Evolutionary conservation across 257 asterid genomes (phyloP).

Genomic region (Rhazya stricta): DNA sequence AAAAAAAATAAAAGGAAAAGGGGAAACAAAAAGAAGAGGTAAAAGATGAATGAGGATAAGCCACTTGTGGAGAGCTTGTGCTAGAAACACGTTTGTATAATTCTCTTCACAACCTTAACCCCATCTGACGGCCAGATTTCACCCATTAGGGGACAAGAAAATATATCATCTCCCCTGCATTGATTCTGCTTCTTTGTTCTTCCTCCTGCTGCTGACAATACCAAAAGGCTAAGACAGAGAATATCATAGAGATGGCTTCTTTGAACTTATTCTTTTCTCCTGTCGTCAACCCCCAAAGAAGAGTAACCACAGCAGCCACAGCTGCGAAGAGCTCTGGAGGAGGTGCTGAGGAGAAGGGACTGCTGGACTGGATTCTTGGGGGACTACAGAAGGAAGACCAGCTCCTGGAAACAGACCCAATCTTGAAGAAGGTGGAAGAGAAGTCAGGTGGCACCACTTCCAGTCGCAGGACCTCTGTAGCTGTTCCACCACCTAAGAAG

Average conservation of each 20-base stretch:
- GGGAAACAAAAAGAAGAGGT: too few relatives aligned
- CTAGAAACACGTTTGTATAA: constrained; percentile 37
- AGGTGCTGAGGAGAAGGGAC: constrained; percentile 65
- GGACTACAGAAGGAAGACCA: constrained; percentile 61
- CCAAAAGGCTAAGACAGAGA: constrained; percentile 3
- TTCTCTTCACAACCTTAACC: constrained; percentile 30
- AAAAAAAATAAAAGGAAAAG: not conserved
- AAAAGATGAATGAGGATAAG: constrained; percentile 52
- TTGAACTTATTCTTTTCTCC: constrained; percentile 61
- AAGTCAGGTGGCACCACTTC: constrained; percentile 28
- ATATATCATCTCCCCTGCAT: constrained; percentile 13
- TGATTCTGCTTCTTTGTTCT: not conserved
- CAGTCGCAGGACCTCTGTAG: constrained; percentile 36
- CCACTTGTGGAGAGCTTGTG: constrained; percentile 73
- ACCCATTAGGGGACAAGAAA: not conserved
- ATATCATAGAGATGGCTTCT: constrained; percentile 47
- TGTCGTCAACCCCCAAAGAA: constrained; percentile 41
- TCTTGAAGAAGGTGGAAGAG: constrained; percentile 65
- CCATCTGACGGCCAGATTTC: constrained; percentile 15
- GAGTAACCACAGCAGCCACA: constrained; percentile 57
- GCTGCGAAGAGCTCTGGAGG: constrained; percentile 58
- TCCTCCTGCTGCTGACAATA: not conserved
- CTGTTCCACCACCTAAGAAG: constrained; percentile 44
- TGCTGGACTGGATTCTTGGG: constrained; percentile 61
- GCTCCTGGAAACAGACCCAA: constrained; percentile 78